phyloP scores from a whole-genome alignment of 164 flowering plant species.

The Stephania cephalantha region DNA sequence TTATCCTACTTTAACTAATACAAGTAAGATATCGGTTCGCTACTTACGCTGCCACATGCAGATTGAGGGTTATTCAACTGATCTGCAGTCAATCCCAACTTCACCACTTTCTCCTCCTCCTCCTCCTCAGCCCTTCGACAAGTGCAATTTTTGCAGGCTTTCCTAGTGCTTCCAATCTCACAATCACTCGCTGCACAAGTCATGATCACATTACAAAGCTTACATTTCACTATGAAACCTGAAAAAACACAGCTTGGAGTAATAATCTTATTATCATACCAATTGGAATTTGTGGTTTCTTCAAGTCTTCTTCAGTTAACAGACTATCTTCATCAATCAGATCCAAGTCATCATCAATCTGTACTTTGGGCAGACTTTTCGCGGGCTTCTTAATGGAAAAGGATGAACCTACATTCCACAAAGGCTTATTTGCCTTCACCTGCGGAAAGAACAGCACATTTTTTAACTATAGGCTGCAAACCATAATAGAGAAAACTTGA shows the following conservation, averaged over 20 bases:
- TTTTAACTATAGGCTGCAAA: not conserved
- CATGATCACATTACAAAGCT: slow-evolving; percentile 1
- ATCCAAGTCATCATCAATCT: slow-evolving; percentile 74
- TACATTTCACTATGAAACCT: not conserved
- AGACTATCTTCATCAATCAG: slow-evolving; percentile 94
- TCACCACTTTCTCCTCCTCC: slow-evolving; percentile 63
- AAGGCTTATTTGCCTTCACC: slow-evolving; percentile 72
- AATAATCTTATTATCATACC: slow-evolving; percentile 29
- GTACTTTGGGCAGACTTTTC: slow-evolving; percentile 53
- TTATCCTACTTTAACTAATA: not conserved
- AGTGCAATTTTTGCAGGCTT: slow-evolving; percentile 96
- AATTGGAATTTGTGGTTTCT: slow-evolving; percentile 71
- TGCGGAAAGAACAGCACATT: slow-evolving; percentile 10
- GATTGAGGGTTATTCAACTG: slow-evolving; percentile 84
- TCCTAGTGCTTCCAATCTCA: slow-evolving; percentile 83
- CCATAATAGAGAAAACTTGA: not conserved
- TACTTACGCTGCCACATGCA: slow-evolving; percentile 91
- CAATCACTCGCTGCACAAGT: slow-evolving; percentile 65
- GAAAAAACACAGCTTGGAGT: not conserved
- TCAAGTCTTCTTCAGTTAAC: slow-evolving; percentile 82
- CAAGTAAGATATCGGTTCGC: not conserved
- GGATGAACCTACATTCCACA: slow-evolving; percentile 90
- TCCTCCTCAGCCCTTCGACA: slow-evolving; percentile 95
- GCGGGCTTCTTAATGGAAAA: slow-evolving; percentile 59
- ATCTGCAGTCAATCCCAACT: slow-evolving; percentile 66